phyloP scores from a whole-genome alignment of 2,329 filamentous ascomycete species.

The Metarhizium guizhouense region DNA sequence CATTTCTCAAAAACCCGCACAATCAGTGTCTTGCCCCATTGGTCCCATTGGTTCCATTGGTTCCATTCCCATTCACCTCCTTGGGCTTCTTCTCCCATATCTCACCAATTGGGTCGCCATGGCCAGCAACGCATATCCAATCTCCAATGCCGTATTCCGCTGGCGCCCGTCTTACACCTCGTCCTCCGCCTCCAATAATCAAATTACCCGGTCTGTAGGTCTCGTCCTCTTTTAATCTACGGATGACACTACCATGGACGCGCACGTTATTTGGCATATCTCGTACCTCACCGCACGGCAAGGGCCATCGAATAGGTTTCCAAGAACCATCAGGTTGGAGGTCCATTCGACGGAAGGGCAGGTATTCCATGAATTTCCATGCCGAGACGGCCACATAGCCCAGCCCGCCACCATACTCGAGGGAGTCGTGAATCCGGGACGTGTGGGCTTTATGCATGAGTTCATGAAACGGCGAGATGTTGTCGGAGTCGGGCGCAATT shows the following conservation, averaged over 20 bases:
- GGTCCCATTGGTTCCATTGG: background rate
- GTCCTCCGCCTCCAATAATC: constrained; percentile 69
- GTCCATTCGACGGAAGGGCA: constrained; percentile 77
- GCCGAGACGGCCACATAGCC: constrained; percentile 44
- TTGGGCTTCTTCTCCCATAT: constrained; percentile 41
- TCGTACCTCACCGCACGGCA: constrained; percentile 68
- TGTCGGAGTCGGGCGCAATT: constrained; percentile 4
- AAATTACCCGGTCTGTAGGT: constrained; percentile 69
- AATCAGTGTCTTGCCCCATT: background rate
- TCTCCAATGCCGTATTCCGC: constrained; percentile 57
- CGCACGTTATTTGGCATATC: constrained; percentile 64
- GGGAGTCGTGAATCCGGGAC: constrained; percentile 59
- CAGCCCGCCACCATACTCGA: constrained; percentile 55
- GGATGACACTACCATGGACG: constrained; percentile 67
- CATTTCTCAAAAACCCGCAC: background rate
- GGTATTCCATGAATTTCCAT: constrained; percentile 75
- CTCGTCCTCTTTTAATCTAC: constrained; percentile 55
- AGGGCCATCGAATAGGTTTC: constrained; percentile 72
- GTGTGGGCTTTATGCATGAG: constrained; percentile 49
- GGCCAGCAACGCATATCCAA: constrained; percentile 57
- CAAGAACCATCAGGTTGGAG: constrained; percentile 63
- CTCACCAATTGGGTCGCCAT: constrained; percentile 61
- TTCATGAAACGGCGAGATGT: constrained; percentile 37
- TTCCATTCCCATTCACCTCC: constrained; percentile 3
- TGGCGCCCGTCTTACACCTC: constrained; percentile 56